phyloP scores from a whole-genome alignment of 2,329 filamentous ascomycete genomes.

The Graphilbum sp. region DNA sequence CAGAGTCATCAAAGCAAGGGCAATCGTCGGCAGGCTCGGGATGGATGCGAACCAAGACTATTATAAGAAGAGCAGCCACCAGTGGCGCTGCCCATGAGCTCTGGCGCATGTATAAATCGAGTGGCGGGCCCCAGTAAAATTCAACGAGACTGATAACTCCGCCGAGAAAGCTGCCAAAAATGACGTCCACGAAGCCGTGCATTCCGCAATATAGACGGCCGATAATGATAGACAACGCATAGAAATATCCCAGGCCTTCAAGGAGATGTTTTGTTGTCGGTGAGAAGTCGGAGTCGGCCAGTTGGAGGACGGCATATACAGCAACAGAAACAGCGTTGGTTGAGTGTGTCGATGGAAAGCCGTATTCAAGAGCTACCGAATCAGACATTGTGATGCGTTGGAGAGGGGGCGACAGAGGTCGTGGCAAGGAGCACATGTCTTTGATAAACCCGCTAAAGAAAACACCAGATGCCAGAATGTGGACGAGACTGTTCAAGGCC shows the following conservation, averaged over 20 bases:
- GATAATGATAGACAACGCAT: slow-evolving; percentile 75
- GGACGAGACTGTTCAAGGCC: slow-evolving; percentile 36
- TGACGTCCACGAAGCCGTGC: slow-evolving; percentile 90
- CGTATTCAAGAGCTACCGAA: slow-evolving; percentile 87
- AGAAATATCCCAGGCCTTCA: slow-evolving; percentile 61
- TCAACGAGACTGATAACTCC: slow-evolving; percentile 44
- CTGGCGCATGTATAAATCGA: slow-evolving; percentile 56
- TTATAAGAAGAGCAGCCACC: slow-evolving; percentile 46
- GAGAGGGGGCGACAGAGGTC: slow-evolving; percentile 80
- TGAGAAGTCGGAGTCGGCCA: slow-evolving; percentile 48
- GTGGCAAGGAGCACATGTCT: slow-evolving; percentile 80
- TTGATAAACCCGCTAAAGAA: slow-evolving; percentile 90
- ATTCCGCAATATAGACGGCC: slow-evolving; percentile 94
- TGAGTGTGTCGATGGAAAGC: slow-evolving; percentile 92
- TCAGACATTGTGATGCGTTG: slow-evolving; percentile 96
- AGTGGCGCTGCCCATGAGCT: slow-evolving; percentile 49
- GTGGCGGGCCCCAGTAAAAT: slow-evolving; percentile 39
- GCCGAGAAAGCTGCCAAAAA: slow-evolving; percentile 65
- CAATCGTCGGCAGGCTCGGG: slow-evolving; percentile 95
- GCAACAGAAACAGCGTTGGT: slow-evolving; percentile 94
- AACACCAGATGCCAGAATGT: slow-evolving; percentile 62
- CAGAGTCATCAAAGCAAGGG: slow-evolving; percentile 91
- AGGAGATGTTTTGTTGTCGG: slow-evolving; percentile 43
- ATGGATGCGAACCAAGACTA: slow-evolving; percentile 71
- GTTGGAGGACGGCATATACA: slow-evolving; percentile 53